These are phyloP conservation scores for Gastrodia elata DNA, from an alignment of 106 monocot species.

Conservation along the genomic window DNA sequence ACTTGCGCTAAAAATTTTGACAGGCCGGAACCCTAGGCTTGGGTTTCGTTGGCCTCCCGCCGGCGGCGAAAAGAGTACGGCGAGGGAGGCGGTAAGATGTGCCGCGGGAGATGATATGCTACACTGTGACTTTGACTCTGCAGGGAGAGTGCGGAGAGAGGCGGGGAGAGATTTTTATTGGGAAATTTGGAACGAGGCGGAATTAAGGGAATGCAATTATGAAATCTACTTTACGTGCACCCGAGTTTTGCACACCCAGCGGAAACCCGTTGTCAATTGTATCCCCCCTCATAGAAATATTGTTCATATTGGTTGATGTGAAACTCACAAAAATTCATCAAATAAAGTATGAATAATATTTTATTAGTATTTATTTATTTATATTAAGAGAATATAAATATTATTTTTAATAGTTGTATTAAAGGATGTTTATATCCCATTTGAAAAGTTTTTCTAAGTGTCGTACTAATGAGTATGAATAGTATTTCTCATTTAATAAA, in stretches of 20 bases:
- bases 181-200: neutral
- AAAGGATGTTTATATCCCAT: no score
- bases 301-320: no score
- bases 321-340: no score
- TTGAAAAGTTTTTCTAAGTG: no score
- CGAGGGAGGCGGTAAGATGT: neutral
- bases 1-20: neutral
- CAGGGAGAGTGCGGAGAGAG: neutral
- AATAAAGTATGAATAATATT: no score
- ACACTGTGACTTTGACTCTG: neutral
- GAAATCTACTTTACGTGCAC: neutral
- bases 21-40: constrained; percentile 5
- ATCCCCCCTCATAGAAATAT: no score
- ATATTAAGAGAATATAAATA: no score
- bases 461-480: no score
- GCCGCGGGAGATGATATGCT: neutral
- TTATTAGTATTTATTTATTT: no score
- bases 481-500: no score
- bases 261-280: no score
- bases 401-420: no score
- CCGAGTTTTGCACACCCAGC: neutral
- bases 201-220: neutral
- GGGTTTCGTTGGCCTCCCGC: neutral
- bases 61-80: neutral
- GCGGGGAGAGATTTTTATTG: neutral